Percentiles rank a stretch among this genome's conserved stretches.
phyloP scores from a whole-genome alignment of 2,329 filamentous ascomycete species.

The Xylariaceae sp. region DNA sequence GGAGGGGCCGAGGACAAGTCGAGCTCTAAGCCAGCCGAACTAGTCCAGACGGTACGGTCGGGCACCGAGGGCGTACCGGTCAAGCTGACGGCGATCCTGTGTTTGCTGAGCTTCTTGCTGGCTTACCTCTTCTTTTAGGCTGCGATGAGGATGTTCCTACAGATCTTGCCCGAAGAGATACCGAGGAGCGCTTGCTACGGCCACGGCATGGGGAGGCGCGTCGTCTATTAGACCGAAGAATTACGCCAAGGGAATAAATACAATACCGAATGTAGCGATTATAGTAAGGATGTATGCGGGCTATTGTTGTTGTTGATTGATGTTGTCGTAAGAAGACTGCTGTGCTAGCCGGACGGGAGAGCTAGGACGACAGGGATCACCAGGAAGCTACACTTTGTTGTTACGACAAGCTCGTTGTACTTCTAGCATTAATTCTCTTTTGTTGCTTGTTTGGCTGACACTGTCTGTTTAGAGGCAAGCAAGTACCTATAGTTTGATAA shows the following conservation, averaged over 20 bases:
- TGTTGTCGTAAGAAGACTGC: no score
- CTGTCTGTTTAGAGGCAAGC: constrained; percentile 10
- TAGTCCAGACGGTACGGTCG: constrained; percentile 57
- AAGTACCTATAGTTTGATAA: constrained; percentile 26
- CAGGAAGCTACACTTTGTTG: constrained; percentile 13
- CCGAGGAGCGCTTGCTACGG: constrained; percentile 3
- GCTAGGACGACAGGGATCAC: constrained; percentile 17
- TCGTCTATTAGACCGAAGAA: constrained; percentile 3
- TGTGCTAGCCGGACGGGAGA: constrained; percentile 2
- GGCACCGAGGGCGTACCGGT: constrained; percentile 81
- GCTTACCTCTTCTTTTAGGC: constrained; percentile 93
- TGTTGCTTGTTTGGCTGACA: constrained; percentile 17
- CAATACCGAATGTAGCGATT: constrained; percentile 1
- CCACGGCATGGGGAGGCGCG: background rate
- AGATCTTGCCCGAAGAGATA: constrained; percentile 6
- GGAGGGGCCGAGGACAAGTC: constrained; percentile 56
- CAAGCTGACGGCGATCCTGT: constrained; percentile 80
- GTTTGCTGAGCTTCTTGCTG: constrained; percentile 87
- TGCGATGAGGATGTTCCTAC: constrained; percentile 15
- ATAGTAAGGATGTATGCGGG: constrained; percentile 10
- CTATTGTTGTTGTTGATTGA: background rate
- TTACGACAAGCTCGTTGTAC: constrained; percentile 20
- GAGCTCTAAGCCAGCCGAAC: constrained; percentile 43
- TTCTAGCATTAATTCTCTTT: constrained; percentile 31
- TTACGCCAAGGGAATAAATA: constrained; percentile 1